Evolutionary conservation across 1,284 basidiomycete species (phyloP).

Genomic region (Trichosporon faecale): DNA sequence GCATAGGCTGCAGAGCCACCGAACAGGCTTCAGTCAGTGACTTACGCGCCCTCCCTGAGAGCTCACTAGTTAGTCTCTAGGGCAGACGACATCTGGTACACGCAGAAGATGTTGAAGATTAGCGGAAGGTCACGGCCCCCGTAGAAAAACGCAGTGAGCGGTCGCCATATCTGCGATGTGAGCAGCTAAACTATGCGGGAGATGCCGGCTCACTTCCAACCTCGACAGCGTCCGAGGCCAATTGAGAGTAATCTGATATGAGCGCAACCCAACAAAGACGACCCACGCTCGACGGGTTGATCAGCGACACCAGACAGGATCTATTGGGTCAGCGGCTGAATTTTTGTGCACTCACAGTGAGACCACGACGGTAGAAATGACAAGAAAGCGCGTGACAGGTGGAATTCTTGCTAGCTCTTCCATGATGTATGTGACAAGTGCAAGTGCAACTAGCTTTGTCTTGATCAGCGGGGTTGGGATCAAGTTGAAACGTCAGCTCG

Average conservation of each 20-base stretch:
- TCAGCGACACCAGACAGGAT: background rate
- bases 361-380: background rate
- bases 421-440: background rate
- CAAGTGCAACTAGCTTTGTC: too few species aligned
- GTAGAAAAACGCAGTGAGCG: constrained; percentile 45
- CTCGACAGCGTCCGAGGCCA: background rate
- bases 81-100: constrained; percentile 46
- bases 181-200: too few species aligned
- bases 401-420: background rate
- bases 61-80: constrained; percentile 45
- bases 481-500: background rate
- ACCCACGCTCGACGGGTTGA: background rate
- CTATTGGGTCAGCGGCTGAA: background rate
- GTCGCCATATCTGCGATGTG: constrained; percentile 38
- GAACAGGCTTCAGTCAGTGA: background rate
- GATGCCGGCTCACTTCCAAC: background rate
- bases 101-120: constrained; percentile 47
- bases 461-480: too few species aligned
- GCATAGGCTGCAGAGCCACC: constrained; percentile 35
- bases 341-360: background rate
- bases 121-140: constrained; percentile 41
- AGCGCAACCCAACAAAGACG: background rate
- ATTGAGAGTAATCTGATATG: background rate
- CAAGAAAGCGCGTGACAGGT: constrained; percentile 9
- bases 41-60: background rate